Percentiles rank a stretch among this genome's conserved stretches.
These are phyloP conservation scores for Zygosaccharomyces lentus DNA, from an alignment of 805 yeast species.

Conservation along the genomic window DNA sequence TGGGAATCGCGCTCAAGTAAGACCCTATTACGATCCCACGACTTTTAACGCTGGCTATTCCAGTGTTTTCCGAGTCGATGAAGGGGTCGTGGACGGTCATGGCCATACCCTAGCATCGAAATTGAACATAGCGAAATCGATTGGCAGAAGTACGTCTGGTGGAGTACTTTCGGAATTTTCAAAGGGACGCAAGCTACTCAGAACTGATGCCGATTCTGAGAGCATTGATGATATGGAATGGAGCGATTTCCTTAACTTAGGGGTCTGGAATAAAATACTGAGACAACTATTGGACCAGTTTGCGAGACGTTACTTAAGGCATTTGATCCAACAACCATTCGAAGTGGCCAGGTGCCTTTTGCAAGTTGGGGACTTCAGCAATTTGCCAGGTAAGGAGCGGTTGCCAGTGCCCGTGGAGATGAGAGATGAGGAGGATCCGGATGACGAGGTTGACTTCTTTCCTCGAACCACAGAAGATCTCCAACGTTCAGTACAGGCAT, in stretches of 20 bases:
- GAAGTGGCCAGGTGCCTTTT: slow-evolving; percentile 74
- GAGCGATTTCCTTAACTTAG: slow-evolving; percentile 58
- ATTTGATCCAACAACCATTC: slow-evolving; percentile 78
- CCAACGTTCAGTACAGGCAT: slow-evolving; percentile 1
- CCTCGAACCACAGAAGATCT: slow-evolving; percentile 12
- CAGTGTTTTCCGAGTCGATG: slow-evolving; percentile 56
- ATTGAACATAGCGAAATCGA: slow-evolving; percentile 30
- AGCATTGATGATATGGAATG: slow-evolving; percentile 51
- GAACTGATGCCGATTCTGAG: slow-evolving; percentile 21
- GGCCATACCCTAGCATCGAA: slow-evolving; percentile 41
- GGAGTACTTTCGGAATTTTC: slow-evolving; percentile 12
- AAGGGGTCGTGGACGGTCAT: slow-evolving; percentile 52
- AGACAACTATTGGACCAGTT: slow-evolving; percentile 58
- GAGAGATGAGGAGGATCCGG: slow-evolving; percentile 19
- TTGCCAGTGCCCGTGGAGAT: slow-evolving; percentile 11
- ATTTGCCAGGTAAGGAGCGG: slow-evolving; percentile 9
- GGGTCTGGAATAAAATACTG: slow-evolving; percentile 53
- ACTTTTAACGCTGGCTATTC: slow-evolving; percentile 61
- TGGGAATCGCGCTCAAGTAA: slow-evolving; percentile 29
- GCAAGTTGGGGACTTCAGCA: slow-evolving; percentile 67
- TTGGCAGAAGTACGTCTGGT: slow-evolving; percentile 14
- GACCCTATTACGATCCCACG: slow-evolving; percentile 72
- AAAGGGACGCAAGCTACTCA: slow-evolving; percentile 12
- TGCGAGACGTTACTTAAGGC: slow-evolving; percentile 62
- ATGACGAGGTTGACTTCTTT: slow-evolving; percentile 24